Percentiles rank a stretch among this genome's conserved stretches.
phyloP scores from a whole-genome alignment of 225 moss, liverwort and hornwort species.

The Pseudoscleropodium purum region DNA sequence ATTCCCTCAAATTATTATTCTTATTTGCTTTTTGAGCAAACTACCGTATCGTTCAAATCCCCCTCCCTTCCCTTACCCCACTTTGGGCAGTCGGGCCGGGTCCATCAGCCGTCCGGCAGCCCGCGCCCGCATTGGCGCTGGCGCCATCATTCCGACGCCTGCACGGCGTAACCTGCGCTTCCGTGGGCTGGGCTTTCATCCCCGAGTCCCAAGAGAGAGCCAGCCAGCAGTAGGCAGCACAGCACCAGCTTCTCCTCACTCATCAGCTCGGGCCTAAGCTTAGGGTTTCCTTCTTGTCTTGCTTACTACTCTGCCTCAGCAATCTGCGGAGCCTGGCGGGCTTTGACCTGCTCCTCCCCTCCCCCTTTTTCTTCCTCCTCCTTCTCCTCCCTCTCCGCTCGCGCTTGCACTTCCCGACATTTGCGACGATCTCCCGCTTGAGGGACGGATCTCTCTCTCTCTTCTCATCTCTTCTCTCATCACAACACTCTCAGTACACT shows the following conservation, averaged over 20 bases:
- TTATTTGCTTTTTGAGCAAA: too few relatives aligned
- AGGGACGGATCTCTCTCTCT: neutral
- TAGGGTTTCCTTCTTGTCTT: neutral
- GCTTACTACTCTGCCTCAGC: neutral
- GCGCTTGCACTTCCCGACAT: neutral
- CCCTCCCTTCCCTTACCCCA: too few relatives aligned
- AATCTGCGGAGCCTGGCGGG: slow-evolving; percentile 13
- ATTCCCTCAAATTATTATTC: too few relatives aligned
- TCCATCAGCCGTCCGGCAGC: neutral
- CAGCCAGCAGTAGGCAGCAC: neutral
- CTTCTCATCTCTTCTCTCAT: neutral
- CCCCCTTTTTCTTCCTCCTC: too few relatives aligned
- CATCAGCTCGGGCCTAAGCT: neutral
- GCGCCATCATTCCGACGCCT: neutral
- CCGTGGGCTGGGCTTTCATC: neutral
- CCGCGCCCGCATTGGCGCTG: neutral
- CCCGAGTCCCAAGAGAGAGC: neutral
- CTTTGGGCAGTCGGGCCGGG: neutral
- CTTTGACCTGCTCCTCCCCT: neutral
- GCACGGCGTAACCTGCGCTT: neutral
- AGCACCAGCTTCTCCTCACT: neutral
- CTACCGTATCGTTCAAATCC: too few relatives aligned
- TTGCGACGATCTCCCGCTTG: neutral
- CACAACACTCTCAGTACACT: neutral
- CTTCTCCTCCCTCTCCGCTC: neutral